Base-by-base conservation (phyloP, 2,329 filamentous ascomycete genomes). In the Arachnopeziza araneosa region DNA sequence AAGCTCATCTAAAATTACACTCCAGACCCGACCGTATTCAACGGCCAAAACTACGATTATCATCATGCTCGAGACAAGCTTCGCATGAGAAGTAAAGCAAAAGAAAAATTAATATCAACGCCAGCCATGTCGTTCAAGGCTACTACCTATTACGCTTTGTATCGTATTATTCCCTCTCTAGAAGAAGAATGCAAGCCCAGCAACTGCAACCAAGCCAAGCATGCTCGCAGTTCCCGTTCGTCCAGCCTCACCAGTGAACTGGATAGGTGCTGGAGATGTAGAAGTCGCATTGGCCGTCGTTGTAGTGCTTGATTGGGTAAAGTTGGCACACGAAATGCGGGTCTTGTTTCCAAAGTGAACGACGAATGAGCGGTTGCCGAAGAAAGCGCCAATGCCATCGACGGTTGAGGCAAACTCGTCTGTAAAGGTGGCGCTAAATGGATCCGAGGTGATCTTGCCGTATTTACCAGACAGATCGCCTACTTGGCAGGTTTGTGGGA, bases 391-490 rank as follows among this genome's bases (percentile, higher is more conserved):
- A 50, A 77, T 73, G 44, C 78, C 80, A 17, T 77, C 70, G 51
- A 75, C 68, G 32, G 84, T 80, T 3, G 85, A 83, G n/a, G 80
- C 75, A 69, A 79, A 89, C 23, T 75, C 71, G 69, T 90, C 87
- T 60, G 73, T 69, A 74, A 83, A 88, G 54, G 74, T 75, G 58
- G 72, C 74, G 26, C 71, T 70, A 69, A 80, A 86, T 14, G 79
- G 76, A 63, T 80, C 78, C 26, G 74, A 72, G 24, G 73, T 77
- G 68, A 89, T 81, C 62, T 79, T 79, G 63, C 88, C 88, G 68
- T 88, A 78, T 77, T 93, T 93, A 70, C 90, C 90, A 67, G 83
- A 83, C 59, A 92, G 78, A 72, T 93, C 90, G 65, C 90, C 90
- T 12, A 90, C 83, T 75, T 93, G 84, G 77, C 90, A 95, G 10